Evolutionary conservation across 306 rosid genomes (phyloP).

Genomic region (Leucaena leucocephala): DNA sequence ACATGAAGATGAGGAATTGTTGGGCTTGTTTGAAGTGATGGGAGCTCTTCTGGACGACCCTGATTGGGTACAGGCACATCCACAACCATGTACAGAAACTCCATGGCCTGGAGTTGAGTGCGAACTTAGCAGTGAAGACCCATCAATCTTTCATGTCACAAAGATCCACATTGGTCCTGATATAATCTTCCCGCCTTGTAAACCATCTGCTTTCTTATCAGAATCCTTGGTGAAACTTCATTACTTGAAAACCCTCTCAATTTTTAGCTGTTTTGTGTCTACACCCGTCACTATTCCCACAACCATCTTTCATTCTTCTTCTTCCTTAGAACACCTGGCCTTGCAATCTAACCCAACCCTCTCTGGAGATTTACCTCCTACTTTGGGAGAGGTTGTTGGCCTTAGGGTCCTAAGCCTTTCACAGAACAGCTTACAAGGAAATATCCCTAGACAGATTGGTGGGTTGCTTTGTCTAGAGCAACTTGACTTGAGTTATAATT

Average conservation of each 20-base stretch:
- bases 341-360: slow-evolving; percentile 64
- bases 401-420: slow-evolving; percentile 60
- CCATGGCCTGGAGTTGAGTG: slow-evolving; percentile 78
- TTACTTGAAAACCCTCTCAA: slow-evolving; percentile 63
- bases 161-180: slow-evolving; percentile 73
- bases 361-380: slow-evolving; percentile 55
- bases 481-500: slow-evolving; percentile 68
- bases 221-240: slow-evolving; percentile 57
- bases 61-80: slow-evolving; percentile 57
- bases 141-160: slow-evolving; percentile 64
- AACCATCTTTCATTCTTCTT: slow-evolving; percentile 47
- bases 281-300: slow-evolving; percentile 52
- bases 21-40: slow-evolving; percentile 64
- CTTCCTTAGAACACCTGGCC: slow-evolving; percentile 59
- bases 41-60: slow-evolving; percentile 54
- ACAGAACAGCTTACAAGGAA: slow-evolving; percentile 60
- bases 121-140: slow-evolving; percentile 49
- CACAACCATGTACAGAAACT: slow-evolving; percentile 68
- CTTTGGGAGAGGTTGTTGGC: slow-evolving; percentile 37
- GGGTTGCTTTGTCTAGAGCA: slow-evolving; percentile 52
- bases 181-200: slow-evolving; percentile 58
- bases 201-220: slow-evolving; percentile 54
- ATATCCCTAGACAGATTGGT: slow-evolving; percentile 51
- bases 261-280: slow-evolving; percentile 59
- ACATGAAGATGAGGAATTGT: slow-evolving; percentile 50